Evolutionary conservation across 306 rosid genomes (phyloP), one percentile per base, ranked within the genome.

Genomic region (Lupinus albus): DNA sequence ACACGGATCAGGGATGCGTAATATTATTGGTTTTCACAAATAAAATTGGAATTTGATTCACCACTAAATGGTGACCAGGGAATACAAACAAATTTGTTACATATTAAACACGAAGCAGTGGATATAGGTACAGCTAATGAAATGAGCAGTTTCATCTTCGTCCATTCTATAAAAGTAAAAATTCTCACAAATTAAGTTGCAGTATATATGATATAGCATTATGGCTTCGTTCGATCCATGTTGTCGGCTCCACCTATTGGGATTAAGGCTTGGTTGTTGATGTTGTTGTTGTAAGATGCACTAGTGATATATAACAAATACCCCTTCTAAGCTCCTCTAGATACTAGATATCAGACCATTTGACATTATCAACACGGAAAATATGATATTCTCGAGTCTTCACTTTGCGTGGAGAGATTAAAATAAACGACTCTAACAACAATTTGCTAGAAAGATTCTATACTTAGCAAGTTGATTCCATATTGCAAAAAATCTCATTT

Each of bases 81-180:
- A 60, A 76, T 35, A 35, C 15, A 49, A 52, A 50, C 49, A 75
- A 72, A 71, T 41, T 14, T 14, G 3, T 11, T 33, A 13, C 46
- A 46, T 9, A 15, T 35, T 46, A 46, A 20, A 65, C 42, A 4
- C 20, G 28, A 11, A 36, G 62, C 45, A 75, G 44, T 35, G 45
- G 18, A 54, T 46, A 45, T 18, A 7, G 6, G 11, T 14, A 33
- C 12, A 51, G 33, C 50, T 13, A 73, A 62, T 28, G 13, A 15
- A 50, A n/a, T 49, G 17, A 68, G 48, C 49, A 45, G 48, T 21
- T 11, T 10, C 72, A 51, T 48, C 61, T 51, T 18, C 9, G 36
- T 50, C 52, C 38, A 53, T 21, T 53, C 39, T 12, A n/a, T 8
- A 67, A 42, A 68, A 15, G 64, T 55, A 33, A 55, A 68, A 7